Base-by-base conservation (phyloP, 306 rosid species). In the Astragalus membranaceus region DNA sequence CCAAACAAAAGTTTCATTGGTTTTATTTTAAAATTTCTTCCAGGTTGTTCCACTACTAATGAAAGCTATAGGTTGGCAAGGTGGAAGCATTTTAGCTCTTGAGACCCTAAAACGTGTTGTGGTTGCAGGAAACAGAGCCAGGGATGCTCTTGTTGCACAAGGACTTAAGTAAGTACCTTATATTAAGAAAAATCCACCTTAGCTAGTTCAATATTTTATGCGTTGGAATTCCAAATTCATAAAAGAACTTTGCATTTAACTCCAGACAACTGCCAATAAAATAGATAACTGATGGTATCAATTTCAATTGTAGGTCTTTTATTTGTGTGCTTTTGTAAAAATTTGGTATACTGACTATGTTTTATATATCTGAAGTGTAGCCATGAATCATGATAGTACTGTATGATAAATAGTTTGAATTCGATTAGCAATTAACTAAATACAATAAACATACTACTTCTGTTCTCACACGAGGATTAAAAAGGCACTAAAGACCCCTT, bases 21-120 rank as follows among this genome's bases (percentile, higher is more conserved):
- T 73, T 16, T 62, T 33, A 8, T 7, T 15, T 53, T 62, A 2
- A 39, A 71, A 72, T 64, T 49, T 69, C 39, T 69, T 79, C 64
- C 83, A 94, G 99, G 99, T 94, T 16, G 99, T 94, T 81, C 99
- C 99, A 11, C 86, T 94, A 54, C 85, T 94, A 41, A 91, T 94
- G 99, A 94, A 94, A 81, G 99, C 99, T 63, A 91, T 94, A 75
- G 99, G 99, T 73, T 94, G 99, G 99, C 97, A 87, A 80, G 96
- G 99, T 30, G 99, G 99, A 83, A 91, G 97, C 85, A 91, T 94
- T 81, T 83, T 94, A 69, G 97, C 97, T 74, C 97, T 94, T 33
- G 99, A 94, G 88, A 94, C 99, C 52, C 83, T 94, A 50, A 94
- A 94, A 84, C 99, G 99, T 58, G 96, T 94, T 77, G 99, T 94